Conservation (phyloP, 768 basidiomycete species). For the Roridomyces roridus region DNA sequence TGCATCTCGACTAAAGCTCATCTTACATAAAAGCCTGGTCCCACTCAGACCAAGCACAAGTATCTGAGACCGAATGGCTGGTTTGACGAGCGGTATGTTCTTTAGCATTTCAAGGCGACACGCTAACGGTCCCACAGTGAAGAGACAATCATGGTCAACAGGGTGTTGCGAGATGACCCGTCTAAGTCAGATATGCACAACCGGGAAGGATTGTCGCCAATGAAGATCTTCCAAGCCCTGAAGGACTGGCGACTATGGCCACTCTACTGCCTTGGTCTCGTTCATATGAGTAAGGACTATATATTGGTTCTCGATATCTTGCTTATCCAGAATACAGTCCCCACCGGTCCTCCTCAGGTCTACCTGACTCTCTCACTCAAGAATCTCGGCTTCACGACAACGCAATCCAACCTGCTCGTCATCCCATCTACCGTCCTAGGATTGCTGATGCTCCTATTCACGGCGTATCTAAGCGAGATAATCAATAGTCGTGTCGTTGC, state of each 20-base stretch:
- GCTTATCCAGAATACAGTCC: conserved; percentile 42
- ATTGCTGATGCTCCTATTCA: conserved; percentile 52
- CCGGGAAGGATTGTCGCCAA: conserved; percentile 60
- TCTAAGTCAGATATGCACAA: conserved; percentile 76
- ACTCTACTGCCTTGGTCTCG: conserved; percentile 60
- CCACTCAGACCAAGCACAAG: conserved; percentile 63
- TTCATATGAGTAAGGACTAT: conserved; percentile 52
- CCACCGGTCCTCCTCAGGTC: conserved; percentile 58
- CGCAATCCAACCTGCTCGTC: conserved; percentile 64
- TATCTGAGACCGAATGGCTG: conserved; percentile 68
- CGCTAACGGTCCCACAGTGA: conserved; percentile 42
- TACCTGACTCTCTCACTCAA: conserved; percentile 71
- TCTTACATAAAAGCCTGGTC: conserved; percentile 58
- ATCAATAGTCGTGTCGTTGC: conserved; percentile 62
- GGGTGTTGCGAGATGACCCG: conserved; percentile 69
- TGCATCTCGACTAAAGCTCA: conserved; percentile 50
- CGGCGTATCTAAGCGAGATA: conserved; percentile 58
- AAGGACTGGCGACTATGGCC: conserved; percentile 73
- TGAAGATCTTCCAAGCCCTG: conserved; percentile 56
- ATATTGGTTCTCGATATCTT: not conserved
- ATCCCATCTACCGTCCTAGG: conserved; percentile 65
- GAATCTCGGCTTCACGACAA: conserved; percentile 67
- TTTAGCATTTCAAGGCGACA: not conserved
- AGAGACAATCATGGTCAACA: conserved; percentile 69
- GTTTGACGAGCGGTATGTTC: conserved; percentile 62